phyloP scores from a whole-genome alignment of 768 basidiomycete species.

The Termitomyces sp. region DNA sequence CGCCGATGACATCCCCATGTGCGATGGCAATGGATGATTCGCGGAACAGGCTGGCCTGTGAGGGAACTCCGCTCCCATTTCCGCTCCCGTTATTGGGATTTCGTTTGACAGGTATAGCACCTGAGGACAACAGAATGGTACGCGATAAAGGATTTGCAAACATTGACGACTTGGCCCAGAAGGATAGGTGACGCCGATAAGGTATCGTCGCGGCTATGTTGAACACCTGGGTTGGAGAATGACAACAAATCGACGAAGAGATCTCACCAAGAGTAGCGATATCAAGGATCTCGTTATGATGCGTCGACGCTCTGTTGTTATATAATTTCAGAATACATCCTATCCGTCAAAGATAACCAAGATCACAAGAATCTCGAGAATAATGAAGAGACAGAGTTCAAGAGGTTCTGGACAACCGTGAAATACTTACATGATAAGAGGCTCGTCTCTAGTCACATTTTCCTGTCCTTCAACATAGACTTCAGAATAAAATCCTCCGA shows the following conservation, averaged over 20 bases:
- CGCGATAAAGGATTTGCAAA: constrained; percentile 56
- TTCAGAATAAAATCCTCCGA: constrained; percentile 60
- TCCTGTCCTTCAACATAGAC: constrained; percentile 54
- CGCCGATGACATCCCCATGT: constrained; percentile 52
- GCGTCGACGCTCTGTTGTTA: constrained; percentile 50
- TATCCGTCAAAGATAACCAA: not conserved
- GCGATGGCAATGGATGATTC: constrained; percentile 56
- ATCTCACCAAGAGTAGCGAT: constrained; percentile 33
- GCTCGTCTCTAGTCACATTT: constrained; percentile 50
- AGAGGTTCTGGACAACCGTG: not conserved
- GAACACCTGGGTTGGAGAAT: not conserved
- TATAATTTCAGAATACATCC: not conserved
- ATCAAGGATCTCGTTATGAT: constrained; percentile 71
- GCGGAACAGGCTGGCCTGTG: constrained; percentile 49
- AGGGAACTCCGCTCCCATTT: not conserved
- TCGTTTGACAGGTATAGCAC: constrained; percentile 31
- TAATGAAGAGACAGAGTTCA: too few relatives aligned
- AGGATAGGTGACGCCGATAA: constrained; percentile 52
- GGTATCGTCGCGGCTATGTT: constrained; percentile 52
- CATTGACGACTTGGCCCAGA: constrained; percentile 71
- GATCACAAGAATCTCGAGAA: not conserved
- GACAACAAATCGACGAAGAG: not conserved
- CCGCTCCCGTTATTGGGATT: not conserved
- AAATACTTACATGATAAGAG: not conserved
- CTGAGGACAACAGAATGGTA: constrained; percentile 54